Base-by-base conservation (phyloP, 495 filamentous ascomycete species). In the Bathelium albidoporum region DNA sequence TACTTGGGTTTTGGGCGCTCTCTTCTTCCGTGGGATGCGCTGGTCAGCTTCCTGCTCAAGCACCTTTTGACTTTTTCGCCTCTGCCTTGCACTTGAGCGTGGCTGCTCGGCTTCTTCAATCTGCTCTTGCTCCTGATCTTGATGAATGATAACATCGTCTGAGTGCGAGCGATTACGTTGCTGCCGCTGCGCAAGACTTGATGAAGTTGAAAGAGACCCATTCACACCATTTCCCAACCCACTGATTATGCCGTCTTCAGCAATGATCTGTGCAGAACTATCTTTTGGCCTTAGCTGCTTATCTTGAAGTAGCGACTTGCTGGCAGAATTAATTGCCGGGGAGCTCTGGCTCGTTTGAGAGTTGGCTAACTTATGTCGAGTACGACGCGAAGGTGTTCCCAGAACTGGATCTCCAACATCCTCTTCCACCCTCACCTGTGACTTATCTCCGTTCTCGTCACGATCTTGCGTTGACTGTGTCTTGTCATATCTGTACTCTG, bases 1-100 rank as follows among this genome's bases (percentile, higher is more conserved):
- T 26, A 7, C 24, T 29, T n/a, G 22, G 11, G 26, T 55, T 26
- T 9, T 55, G 24, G 49, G 16, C 16, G 22, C 24, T 29, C 49
- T 55, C 24, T 16, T 55, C 49, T 29, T 55, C 16, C 22, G 12
- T 7, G 29, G 5, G 9, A 16, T 0, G 0, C 9, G 49, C 22
- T 55, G 44, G n/a, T 5, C 44, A 20, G 44, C 49, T 24, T 55
- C 49, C 49, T 55, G 49, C 49, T 55, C 49, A 7, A 55, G 24
- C 7, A 55, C 20, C 49, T 55, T 55, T 55, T 29, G 49, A 55
- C 49, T 55, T 24, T 55, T 55, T 55, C 24, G 49, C 24, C 49
- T 26, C 16, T 55, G 49, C 49, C 49, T 55, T 16, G 22, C 24
- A 29, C 49, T 55, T 55, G 49, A 55, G 24, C 49, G 49, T 24